Percentiles rank a stretch among this genome's conserved stretches.
Conservation (phyloP, 2,329 filamentous ascomycete genomes). For the Colletotrichum echinochloae region DNA sequence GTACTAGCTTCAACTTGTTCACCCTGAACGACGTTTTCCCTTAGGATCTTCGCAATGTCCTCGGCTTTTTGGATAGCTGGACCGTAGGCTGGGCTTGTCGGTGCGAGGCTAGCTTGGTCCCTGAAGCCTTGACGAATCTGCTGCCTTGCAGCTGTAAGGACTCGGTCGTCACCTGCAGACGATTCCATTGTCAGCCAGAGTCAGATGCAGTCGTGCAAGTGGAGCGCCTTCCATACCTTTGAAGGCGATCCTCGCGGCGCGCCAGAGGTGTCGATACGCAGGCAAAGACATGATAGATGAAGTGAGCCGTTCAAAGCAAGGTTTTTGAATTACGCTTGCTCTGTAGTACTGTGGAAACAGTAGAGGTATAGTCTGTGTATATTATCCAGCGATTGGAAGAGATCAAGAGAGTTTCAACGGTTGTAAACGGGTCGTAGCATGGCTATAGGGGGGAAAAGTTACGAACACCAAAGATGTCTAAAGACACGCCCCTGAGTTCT, state of each 20-base stretch:
- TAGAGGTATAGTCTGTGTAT: not conserved
- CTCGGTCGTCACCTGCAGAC: constrained; percentile 73
- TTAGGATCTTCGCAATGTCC: constrained; percentile 83
- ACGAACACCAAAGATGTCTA: not conserved
- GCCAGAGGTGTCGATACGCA: constrained; percentile 85
- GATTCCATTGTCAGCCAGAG: constrained; percentile 11
- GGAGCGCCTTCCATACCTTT: constrained; percentile 66
- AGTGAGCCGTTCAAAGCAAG: not conserved
- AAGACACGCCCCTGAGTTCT: not conserved
- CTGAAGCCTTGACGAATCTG: constrained; percentile 83
- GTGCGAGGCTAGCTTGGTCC: constrained; percentile 69
- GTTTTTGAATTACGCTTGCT: not conserved
- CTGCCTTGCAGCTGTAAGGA: constrained; percentile 76
- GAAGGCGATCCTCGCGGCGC: constrained; percentile 86
- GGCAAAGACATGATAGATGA: constrained; percentile 69
- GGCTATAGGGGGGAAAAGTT: not conserved
- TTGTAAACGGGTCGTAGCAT: not conserved
- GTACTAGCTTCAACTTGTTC: constrained; percentile 61
- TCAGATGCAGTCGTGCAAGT: not conserved
- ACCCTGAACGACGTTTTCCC: constrained; percentile 91
- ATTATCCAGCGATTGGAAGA: not conserved
- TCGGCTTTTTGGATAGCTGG: constrained; percentile 82
- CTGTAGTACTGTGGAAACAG: not conserved
- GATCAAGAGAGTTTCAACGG: not conserved
- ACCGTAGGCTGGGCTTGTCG: constrained; percentile 68